Evolutionary conservation across 176 grass and related monocot genomes (phyloP), one percentile per base, ranked within the genome.

Genomic region (Zea luxurians): DNA sequence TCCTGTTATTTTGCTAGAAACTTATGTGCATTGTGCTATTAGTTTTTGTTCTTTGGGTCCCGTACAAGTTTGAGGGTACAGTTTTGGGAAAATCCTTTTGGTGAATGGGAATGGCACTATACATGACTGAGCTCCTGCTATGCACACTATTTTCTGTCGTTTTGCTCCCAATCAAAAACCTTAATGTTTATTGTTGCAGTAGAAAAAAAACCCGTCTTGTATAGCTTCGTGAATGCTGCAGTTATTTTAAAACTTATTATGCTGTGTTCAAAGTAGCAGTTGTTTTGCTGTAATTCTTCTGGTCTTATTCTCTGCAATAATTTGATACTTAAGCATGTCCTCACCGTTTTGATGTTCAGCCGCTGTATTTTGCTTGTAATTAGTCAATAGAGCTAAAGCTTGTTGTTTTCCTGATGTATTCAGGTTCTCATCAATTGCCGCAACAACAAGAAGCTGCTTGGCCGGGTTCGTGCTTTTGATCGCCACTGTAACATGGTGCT

Each of bases 401-500:
- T 48, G 1, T 4, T 42, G n/a, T 38, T 67, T 67, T 68, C 3
- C 4, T 10, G 65, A 58, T 45, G 18, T 35, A 16, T 76, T 68
- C 74, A 93, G 92, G 88, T 94, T 38, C 75, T 94, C 55, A 94
- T 94, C 72, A 94, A 91, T 64, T 91, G 92, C 20, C 83, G 86
- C 58, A 91, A 91, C 92, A 94, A 91, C 72, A 94, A 76, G 83
- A 94, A 91, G 61, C 77, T 91, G 38, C 88, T 91, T 64, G 92
- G 92, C 2, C 76, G 86, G 15, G 88, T 91, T 48, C 85, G 92
- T 58, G 92, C 92, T 34, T 94, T 94, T 82, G 88, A 94, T 89
- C 83, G 92, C 18, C 88, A 89, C 75, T 94, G 92, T 69, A 94
- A 94, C 83, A 91, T 94, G 92, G 92, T 94, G 55, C 82, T 94